Evolutionary conservation across 768 basidiomycete species (phyloP), one percentile per base, ranked within the genome.

Genomic region (Kockovaella imperatae): DNA sequence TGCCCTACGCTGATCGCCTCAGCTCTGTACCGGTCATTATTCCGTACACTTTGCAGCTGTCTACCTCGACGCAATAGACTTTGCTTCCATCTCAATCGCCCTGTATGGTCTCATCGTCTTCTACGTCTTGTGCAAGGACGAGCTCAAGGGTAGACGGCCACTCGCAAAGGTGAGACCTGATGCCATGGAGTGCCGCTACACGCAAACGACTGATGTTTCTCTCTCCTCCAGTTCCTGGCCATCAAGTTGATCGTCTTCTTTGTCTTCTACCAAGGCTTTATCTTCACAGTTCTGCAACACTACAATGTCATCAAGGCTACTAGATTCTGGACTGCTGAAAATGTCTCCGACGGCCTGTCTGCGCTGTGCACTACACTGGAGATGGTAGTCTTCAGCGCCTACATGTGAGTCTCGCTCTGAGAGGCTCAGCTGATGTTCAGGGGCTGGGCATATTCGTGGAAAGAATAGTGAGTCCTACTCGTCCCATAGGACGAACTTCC

Each of bases 51-150:
- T 53, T 34, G 68, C 69, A 18, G 54, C 53, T 21, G 64, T 63
- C 0, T 59, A 68, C 35, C 52, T 65, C 34, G 57, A 82, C 52
- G 76, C 75, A 1, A 74, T 88, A 41, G 84, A 87, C 67, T 87
- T 86, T 53, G 75, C 82, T 52, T 87, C 84, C 56, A 90, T 91
- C 64, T 84, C 82, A 81, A 64, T 91, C 31, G 89, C 90, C 2
- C 75, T 93, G 2, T 91, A 93, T 60, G 90, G 87, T 6, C 74
- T 95, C 50, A 61, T 91, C 11, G 57, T 88, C 13, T 88, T 90
- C 70, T 91, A 91, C 63, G 82, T 78, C 18, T 75, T 93, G 35
- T 86, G 81, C 41, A 79, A 81, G 50, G 81, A 84, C 15, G 88
- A 90, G 57, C 78, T 93, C n/a, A 73, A 62, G 46, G 86, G 83